These are phyloP conservation scores for Geum urbanum DNA, from an alignment of 306 rosid species.

Conservation along the genomic window DNA sequence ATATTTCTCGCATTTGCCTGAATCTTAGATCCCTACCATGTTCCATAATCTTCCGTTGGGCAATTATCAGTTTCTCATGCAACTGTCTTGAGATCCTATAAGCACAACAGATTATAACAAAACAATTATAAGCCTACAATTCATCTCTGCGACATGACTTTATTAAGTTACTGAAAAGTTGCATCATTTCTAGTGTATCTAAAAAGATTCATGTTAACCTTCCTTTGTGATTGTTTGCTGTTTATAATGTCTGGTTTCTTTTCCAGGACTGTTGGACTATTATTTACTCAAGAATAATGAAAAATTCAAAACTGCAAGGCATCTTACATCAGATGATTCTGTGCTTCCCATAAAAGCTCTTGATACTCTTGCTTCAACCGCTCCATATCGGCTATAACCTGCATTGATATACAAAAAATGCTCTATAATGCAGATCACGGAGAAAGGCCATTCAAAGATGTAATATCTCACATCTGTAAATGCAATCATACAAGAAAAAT, in stretches of 20 bases:
- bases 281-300: background rate
- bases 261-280: conserved; percentile 2
- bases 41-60: conserved; percentile 55
- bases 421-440: background rate
- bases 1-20: conserved; percentile 58
- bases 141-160: background rate
- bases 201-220: background rate
- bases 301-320: background rate
- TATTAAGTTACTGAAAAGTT: background rate
- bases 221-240: background rate
- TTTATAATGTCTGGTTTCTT: background rate
- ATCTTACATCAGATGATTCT: conserved; percentile 60
- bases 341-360: conserved; percentile 49
- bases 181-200: background rate
- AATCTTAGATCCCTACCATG: conserved; percentile 44
- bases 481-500: background rate
- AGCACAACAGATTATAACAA: conserved; percentile 14
- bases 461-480: background rate
- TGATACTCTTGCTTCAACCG: conserved; percentile 66
- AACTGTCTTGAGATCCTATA: conserved; percentile 66
- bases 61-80: conserved; percentile 50
- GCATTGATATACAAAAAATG: conserved; percentile 24
- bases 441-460: background rate
- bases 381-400: conserved; percentile 90
- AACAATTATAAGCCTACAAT: background rate